phyloP scores from a whole-genome alignment of 2,329 filamentous ascomycete species.

The Byssothecium circinans region DNA sequence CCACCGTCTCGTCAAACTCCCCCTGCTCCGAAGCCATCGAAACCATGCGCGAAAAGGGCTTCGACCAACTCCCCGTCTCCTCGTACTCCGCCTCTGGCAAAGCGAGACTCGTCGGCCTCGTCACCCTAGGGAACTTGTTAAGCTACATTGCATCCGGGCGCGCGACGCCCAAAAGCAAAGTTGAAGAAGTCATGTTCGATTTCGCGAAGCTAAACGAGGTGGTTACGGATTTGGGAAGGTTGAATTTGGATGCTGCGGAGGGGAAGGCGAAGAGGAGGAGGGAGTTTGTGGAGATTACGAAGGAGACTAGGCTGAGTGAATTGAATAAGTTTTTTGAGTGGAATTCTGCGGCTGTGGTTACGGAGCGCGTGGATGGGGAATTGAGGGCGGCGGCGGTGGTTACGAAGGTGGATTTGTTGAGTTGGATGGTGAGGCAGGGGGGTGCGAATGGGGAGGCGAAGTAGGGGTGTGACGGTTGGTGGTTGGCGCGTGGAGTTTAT shows the following conservation, averaged over 20 bases:
- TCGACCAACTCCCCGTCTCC: slow-evolving; percentile 94
- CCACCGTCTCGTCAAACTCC: slow-evolving; percentile 72
- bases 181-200: slow-evolving; percentile 94
- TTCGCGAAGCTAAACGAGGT: slow-evolving; percentile 87
- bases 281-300: slow-evolving; percentile 91
- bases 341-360: slow-evolving; percentile 95
- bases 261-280: slow-evolving; percentile 42
- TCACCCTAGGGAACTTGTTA: slow-evolving; percentile 92
- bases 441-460: slow-evolving; percentile 5
- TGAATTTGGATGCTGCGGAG: slow-evolving; percentile 32
- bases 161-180: slow-evolving; percentile 70
- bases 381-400: slow-evolving; percentile 85
- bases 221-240: slow-evolving; percentile 68
- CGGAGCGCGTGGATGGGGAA: slow-evolving; percentile 61
- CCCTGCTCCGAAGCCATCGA: slow-evolving; percentile 87
- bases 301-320: slow-evolving; percentile 79
- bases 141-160: slow-evolving; percentile 85
- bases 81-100: slow-evolving; percentile 57
- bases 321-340: slow-evolving; percentile 95
- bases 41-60: slow-evolving; percentile 97
- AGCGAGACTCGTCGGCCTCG: slow-evolving; percentile 79
- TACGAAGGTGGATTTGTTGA: slow-evolving; percentile 93
- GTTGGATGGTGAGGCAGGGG: slow-evolving; percentile 72
- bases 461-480: too few species aligned
- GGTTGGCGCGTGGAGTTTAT: too few species aligned